Base-by-base conservation (phyloP, 192 early-diverging fungal species). In the Hyaloraphidium curvatum region DNA sequence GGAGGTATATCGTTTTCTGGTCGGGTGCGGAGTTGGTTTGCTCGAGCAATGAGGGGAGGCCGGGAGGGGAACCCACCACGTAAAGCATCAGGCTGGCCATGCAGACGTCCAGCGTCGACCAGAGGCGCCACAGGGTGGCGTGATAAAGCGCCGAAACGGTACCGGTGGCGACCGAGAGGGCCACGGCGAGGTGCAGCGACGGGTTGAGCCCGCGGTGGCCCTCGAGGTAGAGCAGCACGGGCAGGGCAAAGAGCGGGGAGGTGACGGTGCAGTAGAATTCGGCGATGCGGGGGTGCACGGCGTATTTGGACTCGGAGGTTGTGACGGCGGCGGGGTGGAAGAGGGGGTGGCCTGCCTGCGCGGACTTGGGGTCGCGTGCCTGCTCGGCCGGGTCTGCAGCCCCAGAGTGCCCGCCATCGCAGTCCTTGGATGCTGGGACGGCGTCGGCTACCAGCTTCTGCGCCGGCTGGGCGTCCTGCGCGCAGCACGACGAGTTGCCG, bases 241-340 rank as follows among this genome's bases (percentile, higher is more conserved):
- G 70, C 2, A 72, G 61, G 1, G 67, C 67, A 37, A 72, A 72
- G 70, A 56, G 70, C 11, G 62, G 64, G 23, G 70, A 72, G 22
- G 64, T 72, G 56, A 68, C 59, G 0, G 70, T 66, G 55, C 70
- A 72, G 22, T 65, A 69, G 57, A 72, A 72, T 55, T 72, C 70
- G 39, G 70, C 70, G 62, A 63, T 23, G 39, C 19, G 28, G 1
- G 39, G 53, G n/a, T 19, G 35, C 43, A 58, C 59, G 14, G 66
- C 58, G 40, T 67, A 67, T 57, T 67, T 67, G 56, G 52, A 35
- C 31, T 67, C 66, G 30, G 64, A 30, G 2, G 66, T 67, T 2
- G 61, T 59, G 25, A 67, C 62, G 0, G 62, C 64, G 0, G 66
- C 66, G 41, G 63, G 63, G 58, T 33, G 52, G 39, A 67, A 63